phyloP scores from a whole-genome alignment of 306 rosid species.

The Alnus rubra region DNA sequence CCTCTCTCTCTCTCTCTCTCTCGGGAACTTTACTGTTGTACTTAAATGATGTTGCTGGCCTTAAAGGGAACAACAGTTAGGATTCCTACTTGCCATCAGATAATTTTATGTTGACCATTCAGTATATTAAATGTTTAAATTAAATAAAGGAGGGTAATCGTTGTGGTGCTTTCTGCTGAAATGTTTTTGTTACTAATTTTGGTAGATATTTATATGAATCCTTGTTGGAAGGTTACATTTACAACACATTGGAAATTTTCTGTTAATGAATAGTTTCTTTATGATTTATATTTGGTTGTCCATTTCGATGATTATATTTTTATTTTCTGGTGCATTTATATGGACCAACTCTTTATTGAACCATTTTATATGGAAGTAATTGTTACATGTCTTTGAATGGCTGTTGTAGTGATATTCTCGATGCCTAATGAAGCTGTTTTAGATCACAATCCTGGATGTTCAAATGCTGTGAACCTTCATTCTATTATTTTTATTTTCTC shows the following conservation, averaged over 20 bases:
- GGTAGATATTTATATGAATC: neutral
- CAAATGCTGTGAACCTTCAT: neutral
- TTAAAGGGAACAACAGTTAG: neutral
- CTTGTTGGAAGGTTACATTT: too few relatives aligned
- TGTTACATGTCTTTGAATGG: neutral
- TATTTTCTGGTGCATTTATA: neutral
- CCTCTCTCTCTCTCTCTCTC: conserved; percentile 15
- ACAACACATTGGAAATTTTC: too few relatives aligned
- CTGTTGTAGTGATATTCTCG: neutral
- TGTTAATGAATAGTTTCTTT: too few relatives aligned
- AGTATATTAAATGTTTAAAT: neutral
- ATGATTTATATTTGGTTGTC: neutral
- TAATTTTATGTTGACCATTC: neutral
- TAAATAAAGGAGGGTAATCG: neutral
- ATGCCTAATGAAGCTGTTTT: neutral
- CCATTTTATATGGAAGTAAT: neutral
- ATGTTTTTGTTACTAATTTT: neutral
- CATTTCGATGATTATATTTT: neutral
- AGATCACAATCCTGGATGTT: neutral
- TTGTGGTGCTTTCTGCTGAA: neutral
- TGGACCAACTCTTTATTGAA: neutral
- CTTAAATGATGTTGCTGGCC: neutral
- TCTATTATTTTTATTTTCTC: neutral
- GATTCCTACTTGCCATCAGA: neutral
- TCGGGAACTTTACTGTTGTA: conserved; percentile 11